phyloP scores from a whole-genome alignment of 495 filamentous ascomycete genomes.

The Thozetella sp. region DNA sequence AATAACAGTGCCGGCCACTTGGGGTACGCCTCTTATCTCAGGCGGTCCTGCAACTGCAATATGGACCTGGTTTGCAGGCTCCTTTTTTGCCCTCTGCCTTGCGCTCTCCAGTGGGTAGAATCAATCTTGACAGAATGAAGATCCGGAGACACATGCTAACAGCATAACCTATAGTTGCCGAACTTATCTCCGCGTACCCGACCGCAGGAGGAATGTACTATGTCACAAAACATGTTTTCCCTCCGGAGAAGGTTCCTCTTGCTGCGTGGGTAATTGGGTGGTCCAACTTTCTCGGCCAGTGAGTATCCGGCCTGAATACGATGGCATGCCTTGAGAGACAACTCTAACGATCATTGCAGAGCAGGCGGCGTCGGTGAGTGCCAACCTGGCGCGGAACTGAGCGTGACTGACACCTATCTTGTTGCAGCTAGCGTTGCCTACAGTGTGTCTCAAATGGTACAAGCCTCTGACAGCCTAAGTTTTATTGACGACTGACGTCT shows the following conservation, averaged over 20 bases:
- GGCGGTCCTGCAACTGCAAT: background rate
- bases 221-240: constrained; percentile 3
- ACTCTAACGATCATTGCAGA: background rate
- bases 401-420: background rate
- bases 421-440: background rate
- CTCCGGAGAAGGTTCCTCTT: background rate
- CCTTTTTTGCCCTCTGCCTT: background rate
- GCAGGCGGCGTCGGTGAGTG: background rate
- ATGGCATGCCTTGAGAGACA: too few relatives aligned
- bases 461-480: background rate
- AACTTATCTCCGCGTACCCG: background rate
- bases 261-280: background rate
- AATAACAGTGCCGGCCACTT: background rate
- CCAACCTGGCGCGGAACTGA: background rate
- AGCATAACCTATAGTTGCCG: background rate
- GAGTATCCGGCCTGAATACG: background rate
- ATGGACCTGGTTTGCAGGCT: constrained; percentile 1
- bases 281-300: constrained; percentile 1
- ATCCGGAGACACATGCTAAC: background rate
- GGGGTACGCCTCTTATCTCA: background rate
- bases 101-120: background rate
- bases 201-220: constrained; percentile 1
- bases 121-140: background rate
- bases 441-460: background rate
- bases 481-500: background rate